Percentiles rank a stretch among this genome's conserved stretches.
Evolutionary conservation across 2,329 filamentous ascomycete genomes (phyloP).

Genomic region (Aureobasidium vineae): DNA sequence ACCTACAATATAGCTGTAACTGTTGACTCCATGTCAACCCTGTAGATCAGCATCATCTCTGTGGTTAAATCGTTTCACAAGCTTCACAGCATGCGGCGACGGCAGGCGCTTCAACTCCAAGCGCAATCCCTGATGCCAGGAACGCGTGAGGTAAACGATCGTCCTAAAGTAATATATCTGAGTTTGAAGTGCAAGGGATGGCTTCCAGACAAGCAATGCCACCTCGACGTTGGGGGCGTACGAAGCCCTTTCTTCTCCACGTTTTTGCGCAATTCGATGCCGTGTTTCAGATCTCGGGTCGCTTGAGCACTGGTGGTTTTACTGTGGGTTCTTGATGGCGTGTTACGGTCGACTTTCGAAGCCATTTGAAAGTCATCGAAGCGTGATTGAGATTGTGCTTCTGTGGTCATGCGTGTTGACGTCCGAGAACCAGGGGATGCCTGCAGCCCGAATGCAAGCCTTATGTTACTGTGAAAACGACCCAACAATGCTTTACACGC

Average conservation of each 20-base stretch:
- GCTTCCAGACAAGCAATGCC: neutral
- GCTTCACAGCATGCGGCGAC: neutral
- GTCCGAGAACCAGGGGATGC: neutral
- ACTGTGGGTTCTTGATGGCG: neutral
- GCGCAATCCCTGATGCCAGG: neutral
- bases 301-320: neutral
- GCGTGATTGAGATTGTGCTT: neutral
- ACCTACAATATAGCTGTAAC: constrained; percentile 17
- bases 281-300: constrained; percentile 17
- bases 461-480: no score
- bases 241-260: constrained; percentile 5
- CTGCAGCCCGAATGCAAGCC: constrained; percentile 3
- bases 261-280: neutral
- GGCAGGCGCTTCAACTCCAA: neutral
- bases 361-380: neutral
- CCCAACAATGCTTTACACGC: no score
- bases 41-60: neutral
- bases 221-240: neutral
- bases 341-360: neutral
- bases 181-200: neutral
- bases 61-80: neutral
- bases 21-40: neutral
- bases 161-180: neutral
- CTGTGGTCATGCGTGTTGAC: constrained; percentile 13
- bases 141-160: neutral